phyloP scores from a whole-genome alignment of 2,329 filamentous ascomycete genomes.

The Calonectria pseudoreteaudii region DNA sequence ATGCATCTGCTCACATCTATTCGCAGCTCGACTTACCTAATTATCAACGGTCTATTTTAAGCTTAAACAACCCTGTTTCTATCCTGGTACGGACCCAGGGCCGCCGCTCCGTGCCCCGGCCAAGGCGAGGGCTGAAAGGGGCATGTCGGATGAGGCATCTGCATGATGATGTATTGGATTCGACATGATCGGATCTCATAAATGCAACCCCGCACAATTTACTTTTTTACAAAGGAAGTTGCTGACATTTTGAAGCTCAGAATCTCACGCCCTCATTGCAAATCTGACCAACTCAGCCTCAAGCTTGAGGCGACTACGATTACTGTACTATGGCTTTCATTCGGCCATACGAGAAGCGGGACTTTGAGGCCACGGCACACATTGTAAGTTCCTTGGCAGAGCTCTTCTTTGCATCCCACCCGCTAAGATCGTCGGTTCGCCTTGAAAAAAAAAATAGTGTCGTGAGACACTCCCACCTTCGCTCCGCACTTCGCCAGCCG shows the following conservation, averaged over 20 bases:
- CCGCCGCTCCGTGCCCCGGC: neutral
- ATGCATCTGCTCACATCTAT: neutral
- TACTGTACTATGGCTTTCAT: conserved; percentile 61
- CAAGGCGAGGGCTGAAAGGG: neutral
- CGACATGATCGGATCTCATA: neutral
- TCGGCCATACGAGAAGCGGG: conserved; percentile 52
- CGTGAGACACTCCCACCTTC: conserved; percentile 59
- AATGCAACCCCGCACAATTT: neutral
- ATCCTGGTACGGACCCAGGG: neutral
- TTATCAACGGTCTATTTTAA: neutral
- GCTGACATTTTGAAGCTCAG: neutral
- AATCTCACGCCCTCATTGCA: neutral
- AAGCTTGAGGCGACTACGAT: neutral
- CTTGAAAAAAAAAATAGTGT: conserved; percentile 53
- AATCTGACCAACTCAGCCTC: neutral
- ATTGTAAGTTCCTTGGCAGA: conserved; percentile 50
- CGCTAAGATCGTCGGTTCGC: neutral
- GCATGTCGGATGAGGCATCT: neutral
- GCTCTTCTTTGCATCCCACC: neutral
- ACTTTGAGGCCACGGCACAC: conserved; percentile 54
- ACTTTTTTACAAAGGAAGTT: neutral
- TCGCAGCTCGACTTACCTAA: neutral
- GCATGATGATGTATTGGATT: neutral
- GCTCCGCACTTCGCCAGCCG: conserved; percentile 50
- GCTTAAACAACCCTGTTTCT: neutral